Evolutionary conservation across 768 basidiomycete species (phyloP), one percentile per base, ranked within the genome.

Genomic region (Pleurotus salmoneostramineus): DNA sequence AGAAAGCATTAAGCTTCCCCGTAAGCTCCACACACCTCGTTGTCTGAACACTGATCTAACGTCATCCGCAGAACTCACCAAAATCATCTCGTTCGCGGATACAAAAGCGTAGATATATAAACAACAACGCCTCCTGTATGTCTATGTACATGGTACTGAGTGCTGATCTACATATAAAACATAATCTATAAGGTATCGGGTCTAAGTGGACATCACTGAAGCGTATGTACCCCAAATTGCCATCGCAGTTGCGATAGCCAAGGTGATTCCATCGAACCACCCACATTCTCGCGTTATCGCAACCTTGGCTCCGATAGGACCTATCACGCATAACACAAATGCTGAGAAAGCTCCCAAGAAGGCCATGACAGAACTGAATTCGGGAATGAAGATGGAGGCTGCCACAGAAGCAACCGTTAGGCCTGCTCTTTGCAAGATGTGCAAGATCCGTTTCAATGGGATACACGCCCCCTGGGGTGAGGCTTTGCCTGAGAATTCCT

Each of bases 331-430:
- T 21, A 93, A 78, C 65, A 86, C 73, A 62, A 86, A 86, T 0
- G 93, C 89, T 36, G 88, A 86, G 69, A 93, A 93, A n/a, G 91
- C 87, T 2, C 95, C 95, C 54, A 98, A 75, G 69, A 97, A 91
- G 1, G 93, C 91, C 90, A 95, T 93, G 70, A 88, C 75, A 4
- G 85, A 78, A 61, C 87, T 84, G 71, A 95, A 95, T 56, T 90
- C 82, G 4, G 93, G 93, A 17, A 95, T 69, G 52, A 82, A 67
- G 58, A 93, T 87, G 15, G 94, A 93, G 27, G 88, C 83, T 34
- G 71, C 68, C 10, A 92, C 85, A 21, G 88, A 81, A 35, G 86
- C 64, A 7, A 78, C 62, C 0, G 88, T 83, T 45, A 94, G 69
- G 52, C 73, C 61, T 27, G 85, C 70, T 52, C 93, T 78, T 62